Evolutionary conservation across 208 protist species (phyloP), one percentile per base, ranked within the genome.

Genomic region (Leishmania aethiopica): DNA sequence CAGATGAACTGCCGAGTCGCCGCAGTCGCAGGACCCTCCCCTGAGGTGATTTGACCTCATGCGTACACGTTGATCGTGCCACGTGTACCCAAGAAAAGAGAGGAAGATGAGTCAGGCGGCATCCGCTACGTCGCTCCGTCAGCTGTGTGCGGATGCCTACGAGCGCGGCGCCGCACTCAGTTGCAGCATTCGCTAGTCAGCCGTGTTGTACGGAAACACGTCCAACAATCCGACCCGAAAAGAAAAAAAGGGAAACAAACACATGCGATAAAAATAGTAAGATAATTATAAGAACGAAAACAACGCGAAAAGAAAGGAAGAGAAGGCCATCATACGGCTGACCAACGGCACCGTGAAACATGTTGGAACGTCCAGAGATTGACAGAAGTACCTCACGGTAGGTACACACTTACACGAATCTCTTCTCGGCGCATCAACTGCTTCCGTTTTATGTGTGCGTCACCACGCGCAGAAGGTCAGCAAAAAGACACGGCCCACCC

Each of bases 21-120:
- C n/a, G 35, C 10, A 40, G 51, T 40, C 35, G 7, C 32, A 35
- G 1, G 15, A 47, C 35, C n/a, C 49, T 11, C 32, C 3, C 32
- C 3, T 45, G 51, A 8, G 51, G 51, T 25, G 6, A 49, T 45
- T 28, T 32, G 32, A 28, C 47, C 4, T 47, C 51, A 35, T 77
- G 51, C 6, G n/a, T 40, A 62, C n/a, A 28, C 32, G 53, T 62
- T 40, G 53, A 77, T 77, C 73, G n/a, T 77, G 73, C 42, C 73
- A 57, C 1, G 49, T n/a, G 49, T 62, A 62, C 53, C 4, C 37
- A 47, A 3, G 11, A 84, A 55, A 55, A 59, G 25, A 42, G 45
- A 35, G 6, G 42, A 55, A 70, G 13, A 66, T 11, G 40, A 69
- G 45, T 28, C 15, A 81, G 40, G 47, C 25, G 17, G 77, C 8